These are phyloP conservation scores for Suillus ampliporus DNA, from an alignment of 768 basidiomycete genomes.

Conservation along the genomic window DNA sequence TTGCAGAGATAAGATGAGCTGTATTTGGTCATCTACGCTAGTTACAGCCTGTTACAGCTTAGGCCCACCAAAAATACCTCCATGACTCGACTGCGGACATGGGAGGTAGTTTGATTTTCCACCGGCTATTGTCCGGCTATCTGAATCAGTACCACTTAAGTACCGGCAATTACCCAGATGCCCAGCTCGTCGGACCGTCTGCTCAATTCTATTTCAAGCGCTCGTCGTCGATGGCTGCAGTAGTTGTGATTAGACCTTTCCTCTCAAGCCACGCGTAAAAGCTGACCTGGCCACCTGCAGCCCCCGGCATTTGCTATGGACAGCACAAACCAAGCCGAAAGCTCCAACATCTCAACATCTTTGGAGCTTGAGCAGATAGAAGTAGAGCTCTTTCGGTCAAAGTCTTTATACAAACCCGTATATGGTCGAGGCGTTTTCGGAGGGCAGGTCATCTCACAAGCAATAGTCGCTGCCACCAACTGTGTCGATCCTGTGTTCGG, in stretches of 20 bases:
- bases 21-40: too few species aligned
- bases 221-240: background rate
- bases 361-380: constrained; percentile 83
- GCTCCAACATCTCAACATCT: constrained; percentile 71
- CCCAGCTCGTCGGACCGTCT: background rate
- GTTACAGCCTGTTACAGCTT: too few species aligned
- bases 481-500: constrained; percentile 68
- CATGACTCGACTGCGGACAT: too few species aligned
- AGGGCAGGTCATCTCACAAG: constrained; percentile 90
- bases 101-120: too few species aligned
- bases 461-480: constrained; percentile 79
- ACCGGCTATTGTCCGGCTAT: too few species aligned
- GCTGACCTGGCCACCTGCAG: background rate
- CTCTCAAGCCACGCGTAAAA: background rate
- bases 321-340: constrained; percentile 57
- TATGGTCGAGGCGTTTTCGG: constrained; percentile 80
- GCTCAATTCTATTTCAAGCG: background rate
- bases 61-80: too few species aligned
- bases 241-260: background rate
- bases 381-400: constrained; percentile 78
- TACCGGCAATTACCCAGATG: background rate
- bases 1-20: too few species aligned
- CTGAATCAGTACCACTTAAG: too few species aligned
- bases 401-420: constrained; percentile 67
- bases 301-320: constrained; percentile 32